These are phyloP conservation scores for Ceratocystiopsis sp. DNA, from an alignment of 2,329 filamentous ascomycete genomes.

Conservation along the genomic window DNA sequence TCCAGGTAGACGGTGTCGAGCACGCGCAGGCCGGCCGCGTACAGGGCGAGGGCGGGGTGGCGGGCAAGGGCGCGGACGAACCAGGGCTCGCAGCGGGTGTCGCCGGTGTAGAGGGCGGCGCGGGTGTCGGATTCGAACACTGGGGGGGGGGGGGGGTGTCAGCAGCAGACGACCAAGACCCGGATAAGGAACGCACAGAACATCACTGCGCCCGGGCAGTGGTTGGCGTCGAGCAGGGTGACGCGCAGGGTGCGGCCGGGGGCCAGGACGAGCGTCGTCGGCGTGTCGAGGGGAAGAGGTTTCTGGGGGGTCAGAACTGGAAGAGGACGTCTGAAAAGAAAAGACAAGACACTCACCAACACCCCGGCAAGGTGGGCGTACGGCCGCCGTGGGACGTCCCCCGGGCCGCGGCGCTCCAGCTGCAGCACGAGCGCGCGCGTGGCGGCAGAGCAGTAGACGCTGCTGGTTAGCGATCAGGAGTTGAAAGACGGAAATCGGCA, in stretches of 20 bases:
- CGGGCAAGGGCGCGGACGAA: conserved; percentile 60
- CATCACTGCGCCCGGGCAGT: conserved; percentile 82
- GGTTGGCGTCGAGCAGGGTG: conserved; percentile 80
- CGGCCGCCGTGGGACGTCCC: conserved; percentile 25
- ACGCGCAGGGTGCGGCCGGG: conserved; percentile 56
- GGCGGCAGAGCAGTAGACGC: conserved; percentile 73
- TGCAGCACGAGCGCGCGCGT: conserved; percentile 67
- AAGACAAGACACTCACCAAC: too few relatives aligned
- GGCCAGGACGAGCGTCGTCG: conserved; percentile 56
- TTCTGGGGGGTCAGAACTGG: conserved; percentile 30
- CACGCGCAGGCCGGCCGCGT: conserved; percentile 44
- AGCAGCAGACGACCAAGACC: too few relatives aligned
- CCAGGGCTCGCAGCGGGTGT: conserved; percentile 74
- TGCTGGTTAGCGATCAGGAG: conserved; percentile 10
- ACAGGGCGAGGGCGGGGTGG: conserved; percentile 60
- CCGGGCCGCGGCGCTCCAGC: conserved; percentile 32
- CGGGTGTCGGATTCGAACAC: conserved; percentile 59
- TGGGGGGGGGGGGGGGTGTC: conserved; percentile 9
- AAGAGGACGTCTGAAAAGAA: too few relatives aligned
- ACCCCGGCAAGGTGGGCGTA: too few relatives aligned
- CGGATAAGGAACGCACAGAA: conserved; percentile 37
- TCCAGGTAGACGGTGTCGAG: conserved; percentile 81
- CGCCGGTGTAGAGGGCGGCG: conserved; percentile 74
- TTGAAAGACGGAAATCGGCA: background rate
- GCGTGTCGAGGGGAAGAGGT: conserved; percentile 65